Base-by-base conservation (phyloP, 2,329 filamentous ascomycete genomes). In the Coleophoma crateriformis region DNA sequence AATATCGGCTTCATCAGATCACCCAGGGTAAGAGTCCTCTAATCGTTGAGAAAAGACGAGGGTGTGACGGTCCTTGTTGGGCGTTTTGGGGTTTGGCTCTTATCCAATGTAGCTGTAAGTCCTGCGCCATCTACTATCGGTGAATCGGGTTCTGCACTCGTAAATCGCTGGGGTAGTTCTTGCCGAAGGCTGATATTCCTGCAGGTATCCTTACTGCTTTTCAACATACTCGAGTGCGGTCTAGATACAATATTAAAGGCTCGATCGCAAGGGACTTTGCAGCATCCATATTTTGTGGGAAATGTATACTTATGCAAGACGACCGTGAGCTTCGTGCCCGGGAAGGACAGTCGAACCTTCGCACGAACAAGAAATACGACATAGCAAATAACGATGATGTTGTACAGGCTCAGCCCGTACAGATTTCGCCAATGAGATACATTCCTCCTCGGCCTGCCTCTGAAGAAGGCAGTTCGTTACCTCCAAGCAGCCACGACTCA, bases 241-340 rank as follows among this genome's bases (percentile, higher is more conserved):
- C 66, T 19, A 53, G 61, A 40, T 76, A 76, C 53, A 70, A 69
- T n/a, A 61, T 76, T 1, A 52, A 63, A 22, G 72, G 72, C 2
- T 63, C 58, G 8, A 44, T 66, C 17, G 54, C 53, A 0, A 53
- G 61, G 4, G 72, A 76, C 54, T 50, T 66, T 14, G 49, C 66
- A 0, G 59, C 61, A 19, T 60, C 63, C 1, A 67, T 63, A 22
- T 73, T 68, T 51, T 75, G 71, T 54, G 66, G 64, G 12, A 66
- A 65, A 44, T 74, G 72, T 50, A 62, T 65, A 10, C 60, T 66
- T 1, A 67, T 73, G 47, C 69, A 73, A 55, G 69, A 70, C 52
- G 73, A 75, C 58, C 62, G 69, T 33, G 73, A 76, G 55, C 61
- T 76, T 4, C 62, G 63, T 45, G 62, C 61, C 11, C 61, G 73